Evolutionary conservation across 257 asterid species (phyloP).

Genomic region (Solanum lignicaule): DNA sequence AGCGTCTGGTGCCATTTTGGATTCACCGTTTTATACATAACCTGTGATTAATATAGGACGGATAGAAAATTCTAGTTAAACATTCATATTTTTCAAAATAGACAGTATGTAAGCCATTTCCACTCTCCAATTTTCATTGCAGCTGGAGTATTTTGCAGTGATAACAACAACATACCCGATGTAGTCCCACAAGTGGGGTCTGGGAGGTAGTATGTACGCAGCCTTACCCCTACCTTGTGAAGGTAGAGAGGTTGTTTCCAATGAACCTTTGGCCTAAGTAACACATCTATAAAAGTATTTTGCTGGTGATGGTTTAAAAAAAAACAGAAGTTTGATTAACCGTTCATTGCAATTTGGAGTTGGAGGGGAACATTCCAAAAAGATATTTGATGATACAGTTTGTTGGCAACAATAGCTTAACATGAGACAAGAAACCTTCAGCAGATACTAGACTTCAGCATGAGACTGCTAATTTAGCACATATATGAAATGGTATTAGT

Average conservation of each 20-base stretch:
- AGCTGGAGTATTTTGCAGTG: background rate
- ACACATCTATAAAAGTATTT: background rate
- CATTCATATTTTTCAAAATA: background rate
- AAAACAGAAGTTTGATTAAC: background rate
- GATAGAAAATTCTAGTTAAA: background rate
- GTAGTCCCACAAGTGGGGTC: background rate
- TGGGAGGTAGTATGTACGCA: background rate
- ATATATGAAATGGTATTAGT: background rate
- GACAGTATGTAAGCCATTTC: background rate
- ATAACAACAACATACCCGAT: background rate
- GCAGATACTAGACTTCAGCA: background rate
- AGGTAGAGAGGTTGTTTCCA: background rate
- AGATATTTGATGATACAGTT: background rate
- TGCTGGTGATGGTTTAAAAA: background rate
- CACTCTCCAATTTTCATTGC: background rate
- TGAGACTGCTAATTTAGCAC: background rate
- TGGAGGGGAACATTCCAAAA: background rate
- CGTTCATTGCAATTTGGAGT: background rate
- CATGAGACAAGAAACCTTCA: background rate
- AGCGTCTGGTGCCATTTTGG: constrained; percentile 96
- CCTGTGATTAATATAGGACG: constrained; percentile 22
- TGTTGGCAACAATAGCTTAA: background rate
- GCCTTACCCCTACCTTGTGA: background rate
- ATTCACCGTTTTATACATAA: constrained; percentile 54
- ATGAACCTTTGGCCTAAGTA: background rate